Evolutionary conservation across 257 asterid genomes (phyloP), one percentile per base, ranked within the genome.

Genomic region (Osmanthus fragrans): DNA sequence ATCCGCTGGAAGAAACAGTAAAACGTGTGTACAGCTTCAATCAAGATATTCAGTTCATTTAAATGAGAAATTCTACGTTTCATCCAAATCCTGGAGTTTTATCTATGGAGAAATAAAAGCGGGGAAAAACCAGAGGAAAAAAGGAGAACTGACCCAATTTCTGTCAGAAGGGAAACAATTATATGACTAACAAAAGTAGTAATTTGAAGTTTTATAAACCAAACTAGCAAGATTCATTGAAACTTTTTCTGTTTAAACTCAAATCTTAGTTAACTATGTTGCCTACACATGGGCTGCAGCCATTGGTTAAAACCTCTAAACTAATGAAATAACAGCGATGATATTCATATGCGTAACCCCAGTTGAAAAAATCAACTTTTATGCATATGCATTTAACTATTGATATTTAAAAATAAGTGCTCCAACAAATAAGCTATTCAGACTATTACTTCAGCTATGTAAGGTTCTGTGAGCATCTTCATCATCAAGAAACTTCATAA

Each of bases 401-500:
- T 54, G 18, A 56, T n/a, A 58, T 58, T 58, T 58, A 30, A 54
- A 27, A 54, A 42, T 0, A 54, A 54, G 64, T 54, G 27, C 12
- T 54, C 23, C 64, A n/a, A 19, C 32, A 23, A 23, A 60, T 23
- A 60, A 60, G 33, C 33, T 60, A 60, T 21, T 60, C 12, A 21
- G 32, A 7, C 32, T 23, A 60, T 2, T 21, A 7, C 30, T 21
- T 21, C 11, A 58, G 30, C 12, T 58, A 2, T 21, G 0, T 60
- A 60, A 60, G 32, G 23, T 60, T 49, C 75, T 64, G 16, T 30
- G 33, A 64, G 70, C 60, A 71, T 25, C 36, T 30, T 70, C 21
- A 54, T n/a, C 34, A 70, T 45, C 74, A 60, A 72, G 73, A 67
- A 56, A 76, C 69, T 15, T 56, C 42, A 70, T 15, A 70, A 67